Evolutionary conservation across 1,139 yeast genomes (phyloP).

Genomic region (Geotrichum europaeum): DNA sequence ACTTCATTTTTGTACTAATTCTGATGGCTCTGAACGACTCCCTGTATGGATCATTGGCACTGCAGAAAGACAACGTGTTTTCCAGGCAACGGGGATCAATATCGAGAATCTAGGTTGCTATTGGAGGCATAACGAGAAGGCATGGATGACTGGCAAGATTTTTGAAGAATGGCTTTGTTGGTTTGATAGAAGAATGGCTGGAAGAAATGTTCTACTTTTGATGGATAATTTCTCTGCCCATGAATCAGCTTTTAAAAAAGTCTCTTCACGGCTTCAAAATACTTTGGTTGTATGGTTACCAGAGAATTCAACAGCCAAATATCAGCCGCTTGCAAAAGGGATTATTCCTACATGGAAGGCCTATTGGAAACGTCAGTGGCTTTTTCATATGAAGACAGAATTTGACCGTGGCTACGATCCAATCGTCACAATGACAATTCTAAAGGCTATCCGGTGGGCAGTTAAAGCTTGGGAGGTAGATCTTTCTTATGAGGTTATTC

Average conservation of each 20-base stretch:
- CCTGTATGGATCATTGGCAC: neutral
- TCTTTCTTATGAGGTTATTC: neutral
- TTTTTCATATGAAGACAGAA: neutral
- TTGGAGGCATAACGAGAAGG: neutral
- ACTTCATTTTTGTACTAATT: neutral
- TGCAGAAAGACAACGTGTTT: neutral
- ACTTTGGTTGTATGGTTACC: neutral
- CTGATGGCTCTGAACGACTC: neutral
- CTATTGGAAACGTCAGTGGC: conserved; percentile 29
- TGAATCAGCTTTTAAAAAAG: neutral
- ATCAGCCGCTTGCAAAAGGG: neutral
- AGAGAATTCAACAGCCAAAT: neutral
- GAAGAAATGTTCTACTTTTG: neutral
- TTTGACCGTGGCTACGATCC: conserved; percentile 18
- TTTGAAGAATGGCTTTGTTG: neutral
- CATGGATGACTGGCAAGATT: neutral
- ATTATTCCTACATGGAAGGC: neutral
- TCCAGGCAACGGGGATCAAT: neutral
- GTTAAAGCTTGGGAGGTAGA: neutral
- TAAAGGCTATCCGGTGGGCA: neutral
- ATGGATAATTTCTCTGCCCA: neutral
- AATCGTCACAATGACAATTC: neutral
- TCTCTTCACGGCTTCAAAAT: neutral
- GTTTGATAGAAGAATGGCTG: neutral
- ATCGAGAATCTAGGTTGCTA: neutral